Percentiles rank a stretch among this genome's conserved stretches.
phyloP scores from a whole-genome alignment of 176 grass and related monocot genomes.

The Puya raimondii region DNA sequence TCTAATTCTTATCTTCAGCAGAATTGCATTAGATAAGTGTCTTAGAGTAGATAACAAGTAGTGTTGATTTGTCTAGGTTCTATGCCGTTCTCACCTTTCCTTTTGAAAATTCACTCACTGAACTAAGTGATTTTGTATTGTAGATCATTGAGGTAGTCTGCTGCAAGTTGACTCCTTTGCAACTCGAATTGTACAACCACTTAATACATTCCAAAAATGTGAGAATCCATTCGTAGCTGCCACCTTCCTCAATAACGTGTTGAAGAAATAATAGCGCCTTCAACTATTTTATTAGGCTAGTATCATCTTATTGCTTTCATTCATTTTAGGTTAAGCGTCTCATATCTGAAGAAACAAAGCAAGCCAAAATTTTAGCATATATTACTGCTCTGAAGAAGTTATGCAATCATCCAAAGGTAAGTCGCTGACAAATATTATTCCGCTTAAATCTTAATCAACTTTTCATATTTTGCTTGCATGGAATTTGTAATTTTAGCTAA shows the following conservation, averaged over 20 bases:
- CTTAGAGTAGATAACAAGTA: not conserved
- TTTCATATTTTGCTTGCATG: not conserved
- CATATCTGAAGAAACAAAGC: slow-evolving; percentile 73
- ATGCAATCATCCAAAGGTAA: slow-evolving; percentile 99
- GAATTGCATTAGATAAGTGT: not conserved
- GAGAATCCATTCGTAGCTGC: slow-evolving; percentile 17
- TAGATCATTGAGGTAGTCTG: slow-evolving; percentile 97
- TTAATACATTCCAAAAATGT: slow-evolving; percentile 99
- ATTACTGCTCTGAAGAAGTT: slow-evolving; percentile 98
- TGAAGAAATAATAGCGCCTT: not conserved
- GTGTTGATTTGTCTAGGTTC: not conserved
- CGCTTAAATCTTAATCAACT: slow-evolving; percentile 8
- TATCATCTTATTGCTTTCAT: slow-evolving; percentile 12
- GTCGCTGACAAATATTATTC: slow-evolving; percentile 16
- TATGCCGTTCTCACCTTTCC: not conserved
- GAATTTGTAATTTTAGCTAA: slow-evolving; percentile 1
- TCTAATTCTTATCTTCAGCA: not conserved
- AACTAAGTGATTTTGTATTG: slow-evolving; percentile 26
- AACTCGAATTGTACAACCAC: slow-evolving; percentile 79
- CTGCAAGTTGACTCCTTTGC: slow-evolving; percentile 84
- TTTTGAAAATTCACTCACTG: slow-evolving; percentile 8
- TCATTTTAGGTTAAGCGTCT: slow-evolving; percentile 60
- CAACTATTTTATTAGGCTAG: not conserved
- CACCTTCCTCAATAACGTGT: not conserved
- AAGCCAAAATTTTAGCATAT: slow-evolving; percentile 87